These are phyloP conservation scores for Beauveria australis DNA, from an alignment of 2,329 filamentous ascomycete species.

Conservation along the genomic window DNA sequence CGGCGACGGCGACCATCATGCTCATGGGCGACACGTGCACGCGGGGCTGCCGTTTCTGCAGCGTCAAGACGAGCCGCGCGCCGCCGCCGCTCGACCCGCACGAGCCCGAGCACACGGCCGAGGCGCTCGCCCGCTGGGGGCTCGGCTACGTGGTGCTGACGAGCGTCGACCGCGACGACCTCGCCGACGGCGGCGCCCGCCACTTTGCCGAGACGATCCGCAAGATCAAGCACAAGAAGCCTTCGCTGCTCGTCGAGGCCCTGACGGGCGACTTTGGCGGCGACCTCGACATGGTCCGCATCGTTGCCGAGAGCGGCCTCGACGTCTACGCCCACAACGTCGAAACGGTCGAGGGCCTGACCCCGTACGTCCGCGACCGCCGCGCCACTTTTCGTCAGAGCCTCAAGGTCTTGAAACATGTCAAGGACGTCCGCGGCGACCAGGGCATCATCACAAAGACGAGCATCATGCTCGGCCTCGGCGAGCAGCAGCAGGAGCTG, in stretches of 20 bases:
- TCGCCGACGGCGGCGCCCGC: conserved; percentile 76
- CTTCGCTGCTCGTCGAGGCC: conserved; percentile 71
- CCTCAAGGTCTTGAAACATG: conserved; percentile 68
- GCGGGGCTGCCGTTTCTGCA: conserved; percentile 91
- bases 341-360: conserved; percentile 87
- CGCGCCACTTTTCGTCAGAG: conserved; percentile 85
- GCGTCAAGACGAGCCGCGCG: conserved; percentile 76
- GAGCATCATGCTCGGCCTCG: conserved; percentile 90
- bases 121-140: conserved; percentile 87
- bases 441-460: conserved; percentile 93
- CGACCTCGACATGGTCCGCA: conserved; percentile 74
- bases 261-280: conserved; percentile 83
- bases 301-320: conserved; percentile 79
- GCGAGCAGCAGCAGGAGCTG: conserved; percentile 83
- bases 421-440: conserved; percentile 62
- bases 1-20: conserved; percentile 97
- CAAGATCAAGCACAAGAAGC: conserved; percentile 81
- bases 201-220: conserved; percentile 93
- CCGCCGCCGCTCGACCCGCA: conserved; percentile 82
- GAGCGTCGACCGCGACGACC: conserved; percentile 85
- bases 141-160: conserved; percentile 94
- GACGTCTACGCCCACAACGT: conserved; percentile 98
- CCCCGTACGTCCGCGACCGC: conserved; percentile 81
- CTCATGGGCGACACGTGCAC: conserved; percentile 98
- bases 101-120: conserved; percentile 93